Base-by-base conservation (phyloP, 2,329 filamentous ascomycete species). In the Apiospora aurea region DNA sequence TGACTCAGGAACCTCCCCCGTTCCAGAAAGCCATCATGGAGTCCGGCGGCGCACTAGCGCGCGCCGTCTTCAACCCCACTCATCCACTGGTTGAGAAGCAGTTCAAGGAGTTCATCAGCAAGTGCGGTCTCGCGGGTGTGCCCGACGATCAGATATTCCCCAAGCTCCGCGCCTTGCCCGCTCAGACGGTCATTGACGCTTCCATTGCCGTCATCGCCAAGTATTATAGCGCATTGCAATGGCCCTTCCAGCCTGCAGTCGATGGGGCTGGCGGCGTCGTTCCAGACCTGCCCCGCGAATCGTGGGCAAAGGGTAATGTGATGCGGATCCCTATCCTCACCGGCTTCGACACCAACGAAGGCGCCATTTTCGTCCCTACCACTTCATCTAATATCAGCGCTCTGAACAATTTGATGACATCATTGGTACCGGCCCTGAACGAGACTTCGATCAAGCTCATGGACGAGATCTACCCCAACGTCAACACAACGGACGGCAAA, bases 301-400 rank as follows among this genome's bases (percentile, higher is more conserved):
- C 86, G n/a, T 92, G 89, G 89, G 79, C 83, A 38, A 81, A 85
- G 0, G 83, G 86, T 0, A 79, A 82, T 21, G 88, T 86, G 78
- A 84, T 91, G 75, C 85, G 85, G 74, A 83, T 91, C 10, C 89
- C 90, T 10, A 86, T 94, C 68, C 81, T 94, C 68, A 93, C 91
- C 0, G 92, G 92, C 10, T 94, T 91, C 83, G 91, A 91, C 80
- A 88, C 89, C 51, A 90, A 94, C 76, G 92, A 94, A 79, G 92
- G 92, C 21, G 86, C 89, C 0, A 79, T 85, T 49, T 94, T 94
- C 77, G 87, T 93, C 0, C 87, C 90, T 0, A 79, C 82, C 18
- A 75, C 79, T 8, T 83, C 87, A 70, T 81, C 84, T 18, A 83
- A 82, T 2, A 82, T 86, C 14, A 81, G 79, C 0, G 85, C 90